These are phyloP conservation scores for Stagonosporopsis tanaceti DNA, from an alignment of 2,329 filamentous ascomycete genomes.

Conservation along the genomic window DNA sequence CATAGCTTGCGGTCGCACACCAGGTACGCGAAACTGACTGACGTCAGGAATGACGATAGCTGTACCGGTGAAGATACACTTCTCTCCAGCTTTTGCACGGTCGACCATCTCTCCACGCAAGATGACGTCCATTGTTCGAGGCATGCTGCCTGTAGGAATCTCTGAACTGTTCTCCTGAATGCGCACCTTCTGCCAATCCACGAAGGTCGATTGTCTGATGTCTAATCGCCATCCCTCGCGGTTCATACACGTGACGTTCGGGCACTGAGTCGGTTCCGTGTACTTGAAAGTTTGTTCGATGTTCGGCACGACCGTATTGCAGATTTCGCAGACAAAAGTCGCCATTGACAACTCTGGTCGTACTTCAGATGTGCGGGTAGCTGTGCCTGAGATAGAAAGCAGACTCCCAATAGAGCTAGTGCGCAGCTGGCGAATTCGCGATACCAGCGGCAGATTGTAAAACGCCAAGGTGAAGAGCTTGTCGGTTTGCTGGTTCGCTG, in stretches of 20 bases:
- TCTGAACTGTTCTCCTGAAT: slow-evolving; percentile 98
- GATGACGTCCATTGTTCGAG: slow-evolving; percentile 96
- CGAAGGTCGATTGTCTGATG: slow-evolving; percentile 94
- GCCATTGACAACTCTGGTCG: slow-evolving; percentile 90
- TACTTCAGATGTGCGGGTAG: slow-evolving; percentile 96
- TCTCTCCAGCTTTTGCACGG: slow-evolving; percentile 94
- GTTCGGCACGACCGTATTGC: slow-evolving; percentile 83
- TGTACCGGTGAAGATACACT: slow-evolving; percentile 96
- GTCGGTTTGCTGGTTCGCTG: slow-evolving; percentile 92
- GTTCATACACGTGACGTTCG: slow-evolving; percentile 86
- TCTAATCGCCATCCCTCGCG: slow-evolving; percentile 95
- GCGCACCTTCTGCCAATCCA: slow-evolving; percentile 98
- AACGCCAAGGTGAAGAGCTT: slow-evolving; percentile 94
- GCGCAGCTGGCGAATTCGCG: slow-evolving; percentile 82
- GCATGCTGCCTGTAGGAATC: slow-evolving; percentile 98
- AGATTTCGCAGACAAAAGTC: slow-evolving; percentile 90
- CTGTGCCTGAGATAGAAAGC: slow-evolving; percentile 94
- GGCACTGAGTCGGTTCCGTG: slow-evolving; percentile 95
- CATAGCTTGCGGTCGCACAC: slow-evolving; percentile 80
- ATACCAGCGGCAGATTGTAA: slow-evolving; percentile 90
- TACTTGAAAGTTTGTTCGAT: slow-evolving; percentile 98
- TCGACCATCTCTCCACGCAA: slow-evolving; percentile 97
- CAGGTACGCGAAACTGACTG: slow-evolving; percentile 90
- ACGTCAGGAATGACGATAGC: slow-evolving; percentile 97
- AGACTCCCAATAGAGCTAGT: slow-evolving; percentile 92